Conservation (phyloP, 2,329 filamentous ascomycete genomes). For the Byssochlamys sp. region DNA sequence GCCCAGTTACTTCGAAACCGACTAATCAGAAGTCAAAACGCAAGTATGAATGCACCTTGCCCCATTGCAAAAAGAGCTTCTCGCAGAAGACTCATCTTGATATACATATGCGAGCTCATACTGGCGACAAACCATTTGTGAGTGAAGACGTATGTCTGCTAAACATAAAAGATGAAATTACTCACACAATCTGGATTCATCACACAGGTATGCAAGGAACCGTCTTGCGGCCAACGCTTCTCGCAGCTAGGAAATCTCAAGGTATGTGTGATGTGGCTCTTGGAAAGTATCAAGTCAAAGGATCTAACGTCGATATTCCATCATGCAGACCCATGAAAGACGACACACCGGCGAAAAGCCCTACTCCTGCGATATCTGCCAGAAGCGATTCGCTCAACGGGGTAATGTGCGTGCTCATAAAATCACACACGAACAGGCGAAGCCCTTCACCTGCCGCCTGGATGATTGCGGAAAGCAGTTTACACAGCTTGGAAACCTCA, state of each 20-base stretch:
- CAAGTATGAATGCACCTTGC: conserved; percentile 65
- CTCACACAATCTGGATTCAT: conserved; percentile 2
- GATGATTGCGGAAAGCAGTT: conserved; percentile 81
- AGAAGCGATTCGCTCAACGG: conserved; percentile 72
- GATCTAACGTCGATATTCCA: conserved; percentile 2
- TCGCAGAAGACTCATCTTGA: conserved; percentile 86
- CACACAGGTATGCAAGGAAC: conserved; percentile 55
- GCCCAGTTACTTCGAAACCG: conserved; percentile 23
- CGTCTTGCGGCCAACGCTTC: conserved; percentile 67
- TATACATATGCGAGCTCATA: conserved; percentile 80
- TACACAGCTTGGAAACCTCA: conserved; percentile 82
- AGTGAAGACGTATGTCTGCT: conserved; percentile 30
- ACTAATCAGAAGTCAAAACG: conserved; percentile 36
- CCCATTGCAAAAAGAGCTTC: conserved; percentile 71
- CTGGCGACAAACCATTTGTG: conserved; percentile 82
- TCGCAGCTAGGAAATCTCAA: conserved; percentile 86
- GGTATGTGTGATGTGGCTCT: conserved; percentile 38
- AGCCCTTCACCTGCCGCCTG: conserved; percentile 70
- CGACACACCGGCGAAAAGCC: conserved; percentile 81
- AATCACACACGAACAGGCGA: conserved; percentile 66
- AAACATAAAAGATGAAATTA: background rate
- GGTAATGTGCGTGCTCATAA: conserved; percentile 78
- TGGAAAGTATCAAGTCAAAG: background rate
- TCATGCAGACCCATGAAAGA: conserved; percentile 64
- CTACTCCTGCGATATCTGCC: conserved; percentile 68